A percentile compares a stretch with the other conserved stretches of the same genome.
Evolutionary conservation across 306 rosid genomes (phyloP).

Genomic region (Prunus persica): DNA sequence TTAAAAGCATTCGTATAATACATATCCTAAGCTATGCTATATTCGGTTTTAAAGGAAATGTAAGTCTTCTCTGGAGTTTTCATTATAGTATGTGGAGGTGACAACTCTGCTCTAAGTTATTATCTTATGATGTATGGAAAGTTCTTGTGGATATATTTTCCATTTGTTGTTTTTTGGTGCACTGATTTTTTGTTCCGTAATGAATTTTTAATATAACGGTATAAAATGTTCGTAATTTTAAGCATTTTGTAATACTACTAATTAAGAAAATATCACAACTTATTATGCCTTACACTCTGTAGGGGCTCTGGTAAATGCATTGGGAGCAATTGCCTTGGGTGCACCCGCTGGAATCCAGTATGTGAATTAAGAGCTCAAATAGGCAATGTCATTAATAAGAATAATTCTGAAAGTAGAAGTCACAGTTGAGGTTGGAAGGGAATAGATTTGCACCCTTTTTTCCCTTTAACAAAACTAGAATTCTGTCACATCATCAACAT

Average conservation of each 20-base stretch:
- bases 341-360: slow-evolving; percentile 81
- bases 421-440: slow-evolving; percentile 32
- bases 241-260: not conserved
- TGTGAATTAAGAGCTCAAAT: slow-evolving; percentile 40
- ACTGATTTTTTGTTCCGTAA: not conserved
- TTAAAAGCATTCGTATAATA: not conserved
- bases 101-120: not conserved
- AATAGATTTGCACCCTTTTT: slow-evolving; percentile 1
- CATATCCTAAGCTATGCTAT: not conserved
- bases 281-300: slow-evolving; percentile 25
- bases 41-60: not conserved
- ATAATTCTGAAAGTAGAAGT: slow-evolving; percentile 15
- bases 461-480: slow-evolving; percentile 11
- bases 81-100: not conserved
- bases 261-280: not conserved
- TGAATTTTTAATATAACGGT: not conserved
- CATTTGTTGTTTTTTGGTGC: not conserved
- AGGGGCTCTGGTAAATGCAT: slow-evolving; percentile 71
- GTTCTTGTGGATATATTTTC: too few species aligned
- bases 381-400: slow-evolving; percentile 19
- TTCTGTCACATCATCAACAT: not conserved
- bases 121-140: not conserved
- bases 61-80: not conserved
- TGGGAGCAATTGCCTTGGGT: slow-evolving; percentile 86
- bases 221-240: too few species aligned